These are phyloP conservation scores for Ilex asprella DNA, from an alignment of 257 asterid species.

Conservation along the genomic window DNA sequence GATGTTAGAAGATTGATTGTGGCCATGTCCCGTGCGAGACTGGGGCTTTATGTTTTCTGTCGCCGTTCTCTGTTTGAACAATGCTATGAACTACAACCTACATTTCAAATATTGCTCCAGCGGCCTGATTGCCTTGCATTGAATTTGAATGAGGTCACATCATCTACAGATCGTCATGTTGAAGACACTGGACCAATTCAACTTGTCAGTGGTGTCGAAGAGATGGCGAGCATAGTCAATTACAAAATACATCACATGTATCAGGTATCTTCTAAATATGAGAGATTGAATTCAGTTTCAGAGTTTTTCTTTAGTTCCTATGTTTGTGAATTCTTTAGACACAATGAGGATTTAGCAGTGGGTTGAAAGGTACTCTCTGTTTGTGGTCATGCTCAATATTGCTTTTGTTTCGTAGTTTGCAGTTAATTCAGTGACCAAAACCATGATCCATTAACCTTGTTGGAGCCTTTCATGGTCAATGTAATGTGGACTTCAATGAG, in stretches of 20 bases:
- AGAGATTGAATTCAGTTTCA: too few relatives aligned
- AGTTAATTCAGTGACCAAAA: too few relatives aligned
- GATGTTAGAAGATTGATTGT: conserved; percentile 97
- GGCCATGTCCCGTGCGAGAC: conserved; percentile 99
- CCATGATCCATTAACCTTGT: too few relatives aligned
- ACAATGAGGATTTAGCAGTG: neutral
- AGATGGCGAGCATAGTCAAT: conserved; percentile 76
- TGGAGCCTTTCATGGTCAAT: too few relatives aligned
- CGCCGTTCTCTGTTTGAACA: conserved; percentile 94
- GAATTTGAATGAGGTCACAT: conserved; percentile 54
- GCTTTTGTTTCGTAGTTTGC: neutral
- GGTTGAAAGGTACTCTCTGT: neutral
- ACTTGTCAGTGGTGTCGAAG: conserved; percentile 62
- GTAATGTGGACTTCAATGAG: too few relatives aligned
- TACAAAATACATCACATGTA: conserved; percentile 62
- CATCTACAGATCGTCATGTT: conserved; percentile 70
- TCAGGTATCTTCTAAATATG: conserved; percentile 44
- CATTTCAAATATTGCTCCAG: conserved; percentile 73
- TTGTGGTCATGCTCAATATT: neutral
- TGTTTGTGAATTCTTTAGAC: neutral
- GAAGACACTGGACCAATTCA: conserved; percentile 60
- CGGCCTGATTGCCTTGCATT: conserved; percentile 78
- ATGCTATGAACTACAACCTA: conserved; percentile 93
- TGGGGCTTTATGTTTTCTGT: conserved; percentile 89
- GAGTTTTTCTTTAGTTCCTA: neutral